Base-by-base conservation (phyloP, 2,329 filamentous ascomycete species). In the Venturia effusa region DNA sequence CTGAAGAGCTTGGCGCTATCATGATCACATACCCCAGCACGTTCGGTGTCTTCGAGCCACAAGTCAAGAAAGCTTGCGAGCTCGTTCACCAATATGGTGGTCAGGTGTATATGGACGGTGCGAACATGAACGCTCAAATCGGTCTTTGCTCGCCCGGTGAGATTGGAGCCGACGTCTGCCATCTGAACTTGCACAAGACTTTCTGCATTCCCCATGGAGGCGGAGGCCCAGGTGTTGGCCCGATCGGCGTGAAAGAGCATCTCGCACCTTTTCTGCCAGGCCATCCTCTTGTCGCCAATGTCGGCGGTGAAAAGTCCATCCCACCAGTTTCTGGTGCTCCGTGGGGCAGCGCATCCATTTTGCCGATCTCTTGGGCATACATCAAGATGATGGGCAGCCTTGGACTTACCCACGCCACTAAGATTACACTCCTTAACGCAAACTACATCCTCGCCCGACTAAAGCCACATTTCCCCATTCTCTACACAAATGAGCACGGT, bases 111-210 rank as follows among this genome's bases (percentile, higher is more conserved):
- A 97, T 97, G 93, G 93, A 97, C 73, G 93, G 93, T 59, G 93
- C 93, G 68, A 97, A 97, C 79, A 94, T 97, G 91, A 97, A 97
- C 73, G 93, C 93, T 22, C 93, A 97, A 76, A 97, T 97, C 67
- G 93, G 93, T 15, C 83, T 97, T 13, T 96, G 91, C 79, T 96
- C 91, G 0, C 93, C 93, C 1, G 93, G 93, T 45, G 92, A 95
- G 74, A 96, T 97, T 68, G 93, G 93, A 24, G 93, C 93, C 37
- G 93, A 97, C 74, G 92, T 97, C 45, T 97, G 93, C 83, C 93
- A 97, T 79, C 81, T 97, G 66, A 97, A 97, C 77, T 83, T 97
- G 51, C 93, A 97, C 84, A 97, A 97, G 84, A 97, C 93, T 3
- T 97, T 97, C 81, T 97, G 93, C 74, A 97, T 97, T 71, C 93